Conservation (phyloP, 1,284 basidiomycete genomes). For the Cryptococcus depauperatus region DNA sequence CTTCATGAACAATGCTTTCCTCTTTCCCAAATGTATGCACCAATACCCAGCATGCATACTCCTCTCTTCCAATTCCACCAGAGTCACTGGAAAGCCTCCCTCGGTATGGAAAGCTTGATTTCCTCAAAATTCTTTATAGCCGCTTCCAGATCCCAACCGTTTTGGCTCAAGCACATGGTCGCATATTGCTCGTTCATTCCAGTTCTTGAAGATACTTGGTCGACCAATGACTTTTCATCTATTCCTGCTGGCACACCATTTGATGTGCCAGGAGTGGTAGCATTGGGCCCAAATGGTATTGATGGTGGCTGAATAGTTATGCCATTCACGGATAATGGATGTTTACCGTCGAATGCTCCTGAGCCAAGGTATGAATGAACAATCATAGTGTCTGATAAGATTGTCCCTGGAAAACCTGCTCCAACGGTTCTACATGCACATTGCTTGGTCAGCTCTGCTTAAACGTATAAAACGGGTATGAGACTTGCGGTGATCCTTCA, state of each 20-base stretch:
- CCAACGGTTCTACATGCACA: slow-evolving; percentile 45
- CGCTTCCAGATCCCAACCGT: slow-evolving; percentile 67
- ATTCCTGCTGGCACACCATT: not conserved
- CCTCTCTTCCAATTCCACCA: not conserved
- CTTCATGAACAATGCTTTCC: too few species aligned
- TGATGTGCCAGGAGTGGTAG: not conserved
- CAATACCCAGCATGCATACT: too few species aligned
- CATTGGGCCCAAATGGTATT: slow-evolving; percentile 6
- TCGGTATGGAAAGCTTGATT: slow-evolving; percentile 30
- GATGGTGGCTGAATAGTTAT: slow-evolving; percentile 32
- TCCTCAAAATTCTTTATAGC: slow-evolving; percentile 74
- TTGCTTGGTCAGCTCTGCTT: too few species aligned
- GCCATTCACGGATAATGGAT: slow-evolving; percentile 32
- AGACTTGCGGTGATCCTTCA: slow-evolving; percentile 66
- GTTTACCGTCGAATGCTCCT: slow-evolving; percentile 52
- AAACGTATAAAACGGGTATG: not conserved
- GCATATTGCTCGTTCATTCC: slow-evolving; percentile 66
- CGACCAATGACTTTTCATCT: slow-evolving; percentile 45
- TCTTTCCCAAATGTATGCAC: too few species aligned
- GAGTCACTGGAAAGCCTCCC: slow-evolving; percentile 19
- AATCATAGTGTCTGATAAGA: slow-evolving; percentile 80
- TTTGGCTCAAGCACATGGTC: slow-evolving; percentile 69
- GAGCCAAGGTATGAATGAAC: slow-evolving; percentile 75
- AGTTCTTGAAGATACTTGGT: slow-evolving; percentile 59
- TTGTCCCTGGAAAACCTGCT: slow-evolving; percentile 80